Evolutionary conservation across 1,139 yeast genomes (phyloP), one percentile per base, ranked within the genome.

Genomic region (Kodamaea alishanica): DNA sequence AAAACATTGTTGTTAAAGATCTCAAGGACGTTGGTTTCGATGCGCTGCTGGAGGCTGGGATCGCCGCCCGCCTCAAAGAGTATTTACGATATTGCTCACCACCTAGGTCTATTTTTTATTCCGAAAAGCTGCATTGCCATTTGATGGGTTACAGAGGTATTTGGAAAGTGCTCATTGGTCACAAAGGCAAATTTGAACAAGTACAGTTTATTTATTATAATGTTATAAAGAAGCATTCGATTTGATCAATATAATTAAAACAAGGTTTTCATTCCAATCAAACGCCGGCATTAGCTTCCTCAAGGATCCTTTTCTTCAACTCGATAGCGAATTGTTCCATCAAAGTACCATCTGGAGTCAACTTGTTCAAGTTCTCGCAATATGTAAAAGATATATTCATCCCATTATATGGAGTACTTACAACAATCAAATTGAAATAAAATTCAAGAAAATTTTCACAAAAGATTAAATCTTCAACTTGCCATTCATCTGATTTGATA

Each of bases 61-160:
- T 64, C 77, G 28, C 56, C 71, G 15, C 55, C 70, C 1, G 82
- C 84, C 0, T 57, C 78, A 41, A 61, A 63, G 38, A 58, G 73
- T 1, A 80, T 79, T 0, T 79, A 70, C 47, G 77, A 77, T 33
- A 56, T 69, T 33, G 79, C 79, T 4, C 72, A 84, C 37, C 65
- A 78, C 30, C 77, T 37, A 85, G 85, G 7, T 73, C 74, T 40
- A 75, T 80, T 35, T 67, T 78, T 7, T 75, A 81, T 0, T 66
- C 80, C 23, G 86, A 85, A 2, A 80, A 79, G 70, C 81, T 79
- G 25, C 84, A 79, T 46, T 82, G 70, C 84, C 85, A 1, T 76
- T 80, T 51, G 64, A 66, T 39, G 84, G 81, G 0, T 60, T 78
- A 32, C 81, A 80, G 40, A 75, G 81, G 39, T 80, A 79, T 49